A percentile compares a stretch with the other conserved stretches of the same genome.
Evolutionary conservation across 345 rosid species (phyloP).

Genomic region (Abelmoschus esculentus): DNA sequence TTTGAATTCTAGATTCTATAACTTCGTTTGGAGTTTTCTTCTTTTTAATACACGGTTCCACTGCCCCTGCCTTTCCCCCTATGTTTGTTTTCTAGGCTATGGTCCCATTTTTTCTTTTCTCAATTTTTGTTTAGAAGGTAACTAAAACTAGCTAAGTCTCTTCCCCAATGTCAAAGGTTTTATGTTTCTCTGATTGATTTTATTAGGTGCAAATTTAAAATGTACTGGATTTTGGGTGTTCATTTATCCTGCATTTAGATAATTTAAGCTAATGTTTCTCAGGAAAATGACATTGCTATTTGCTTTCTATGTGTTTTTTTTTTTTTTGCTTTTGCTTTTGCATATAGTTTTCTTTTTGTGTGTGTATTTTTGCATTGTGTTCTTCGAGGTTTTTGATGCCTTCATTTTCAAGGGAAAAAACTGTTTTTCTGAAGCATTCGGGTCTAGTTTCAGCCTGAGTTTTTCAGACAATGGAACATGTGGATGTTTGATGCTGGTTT

Average conservation of each 20-base stretch:
- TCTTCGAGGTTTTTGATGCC: neutral
- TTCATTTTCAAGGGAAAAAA: neutral
- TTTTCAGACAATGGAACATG: conserved; percentile 1
- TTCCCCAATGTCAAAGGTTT: neutral
- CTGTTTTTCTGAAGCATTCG: neutral
- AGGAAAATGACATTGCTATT: neutral
- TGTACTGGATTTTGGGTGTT: neutral
- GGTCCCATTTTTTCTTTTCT: neutral
- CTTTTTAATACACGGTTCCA: neutral
- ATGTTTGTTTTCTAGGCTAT: conserved; percentile 1
- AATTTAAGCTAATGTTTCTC: neutral
- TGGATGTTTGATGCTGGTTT: conserved; percentile 3
- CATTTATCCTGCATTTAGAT: neutral
- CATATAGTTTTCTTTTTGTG: no score
- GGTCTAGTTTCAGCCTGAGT: neutral
- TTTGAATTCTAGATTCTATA: conserved; percentile 4
- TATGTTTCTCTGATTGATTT: neutral
- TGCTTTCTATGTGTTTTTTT: neutral
- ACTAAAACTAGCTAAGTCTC: neutral
- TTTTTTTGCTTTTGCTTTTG: no score
- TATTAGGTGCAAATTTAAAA: no score
- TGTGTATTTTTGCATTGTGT: no score
- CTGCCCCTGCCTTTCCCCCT: neutral
- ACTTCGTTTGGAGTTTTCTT: conserved; percentile 4
- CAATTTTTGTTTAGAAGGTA: neutral